A percentile compares a stretch with the other conserved stretches of the same genome.
Conservation (phyloP, 2,329 filamentous ascomycete genomes). For the Cyphellophora attinorum region DNA sequence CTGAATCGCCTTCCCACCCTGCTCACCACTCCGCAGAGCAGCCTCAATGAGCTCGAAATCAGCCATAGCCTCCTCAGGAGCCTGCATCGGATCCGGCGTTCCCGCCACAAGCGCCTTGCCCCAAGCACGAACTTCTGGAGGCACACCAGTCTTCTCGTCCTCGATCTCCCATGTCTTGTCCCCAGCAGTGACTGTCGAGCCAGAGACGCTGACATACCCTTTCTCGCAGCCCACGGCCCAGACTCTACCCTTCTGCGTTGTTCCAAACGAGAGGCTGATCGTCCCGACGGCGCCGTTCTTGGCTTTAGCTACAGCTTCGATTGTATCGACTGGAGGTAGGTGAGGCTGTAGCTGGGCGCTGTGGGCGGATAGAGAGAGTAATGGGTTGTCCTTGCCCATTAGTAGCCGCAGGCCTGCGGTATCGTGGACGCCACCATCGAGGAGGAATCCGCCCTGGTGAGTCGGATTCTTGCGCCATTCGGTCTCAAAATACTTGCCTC, state of each 20-base stretch:
- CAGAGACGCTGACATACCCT: slow-evolving; percentile 37
- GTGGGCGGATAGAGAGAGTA: slow-evolving; percentile 38
- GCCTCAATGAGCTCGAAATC: slow-evolving; percentile 20
- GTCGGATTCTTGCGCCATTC: slow-evolving; percentile 48
- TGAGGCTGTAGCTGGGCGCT: slow-evolving; percentile 40
- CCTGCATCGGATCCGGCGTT: slow-evolving; percentile 31
- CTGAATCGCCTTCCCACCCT: slow-evolving; percentile 15
- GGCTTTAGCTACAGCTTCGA: slow-evolving; percentile 42
- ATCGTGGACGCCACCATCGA: slow-evolving; percentile 51
- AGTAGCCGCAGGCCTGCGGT: slow-evolving; percentile 42
- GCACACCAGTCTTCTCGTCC: slow-evolving; percentile 41
- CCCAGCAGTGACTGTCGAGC: slow-evolving; percentile 26
- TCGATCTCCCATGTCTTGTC: slow-evolving; percentile 31
- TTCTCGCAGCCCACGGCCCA: slow-evolving; percentile 43
- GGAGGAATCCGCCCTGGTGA: slow-evolving; percentile 50
- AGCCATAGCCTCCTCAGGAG: slow-evolving; percentile 34
- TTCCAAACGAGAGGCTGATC: slow-evolving; percentile 43
- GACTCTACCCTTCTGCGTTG: slow-evolving; percentile 37
- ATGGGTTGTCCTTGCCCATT: slow-evolving; percentile 33
- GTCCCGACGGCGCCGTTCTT: slow-evolving; percentile 40
- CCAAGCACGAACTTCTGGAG: slow-evolving; percentile 44
- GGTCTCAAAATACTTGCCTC: slow-evolving; percentile 43
- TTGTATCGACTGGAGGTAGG: slow-evolving; percentile 47
- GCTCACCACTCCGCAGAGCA: slow-evolving; percentile 25
- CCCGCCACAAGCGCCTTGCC: slow-evolving; percentile 37